Evolutionary conservation across 805 yeast genomes (phyloP).

Genomic region (Hermanozyma aechmeae): DNA sequence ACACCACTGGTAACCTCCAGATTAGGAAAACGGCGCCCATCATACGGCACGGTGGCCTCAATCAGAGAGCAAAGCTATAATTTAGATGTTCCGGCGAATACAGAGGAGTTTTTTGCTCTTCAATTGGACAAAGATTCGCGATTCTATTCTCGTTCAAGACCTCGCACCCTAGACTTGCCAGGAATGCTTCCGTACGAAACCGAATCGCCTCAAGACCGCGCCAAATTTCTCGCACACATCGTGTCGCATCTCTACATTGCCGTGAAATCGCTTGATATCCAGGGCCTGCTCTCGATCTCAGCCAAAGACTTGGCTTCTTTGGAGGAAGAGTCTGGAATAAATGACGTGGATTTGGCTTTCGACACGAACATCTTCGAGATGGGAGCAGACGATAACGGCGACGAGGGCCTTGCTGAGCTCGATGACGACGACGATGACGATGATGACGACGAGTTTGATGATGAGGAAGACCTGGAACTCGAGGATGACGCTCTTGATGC

Average conservation of each 20-base stretch:
- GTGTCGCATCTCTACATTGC: conserved; percentile 74
- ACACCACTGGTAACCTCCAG: too few species aligned
- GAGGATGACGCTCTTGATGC: conserved; percentile 27
- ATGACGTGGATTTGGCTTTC: conserved; percentile 38
- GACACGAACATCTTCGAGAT: conserved; percentile 44
- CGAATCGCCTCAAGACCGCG: conserved; percentile 60
- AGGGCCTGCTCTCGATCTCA: conserved; percentile 58
- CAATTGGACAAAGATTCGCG: conserved; percentile 28
- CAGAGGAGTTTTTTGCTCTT: conserved; percentile 14
- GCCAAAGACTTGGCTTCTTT: conserved; percentile 55
- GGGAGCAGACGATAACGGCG: conserved; percentile 10
- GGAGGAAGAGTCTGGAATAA: conserved; percentile 18
- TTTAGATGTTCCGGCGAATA: conserved; percentile 43
- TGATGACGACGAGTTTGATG: conserved; percentile 29
- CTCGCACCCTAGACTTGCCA: conserved; percentile 33
- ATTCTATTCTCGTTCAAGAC: conserved; percentile 27
- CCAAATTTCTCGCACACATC: conserved; percentile 70
- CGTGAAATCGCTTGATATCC: conserved; percentile 62
- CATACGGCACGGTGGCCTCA: conserved; percentile 20
- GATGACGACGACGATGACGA: conserved; percentile 11
- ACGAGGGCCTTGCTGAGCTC: conserved; percentile 18
- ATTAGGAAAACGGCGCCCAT: too few species aligned
- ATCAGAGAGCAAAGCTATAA: conserved; percentile 30
- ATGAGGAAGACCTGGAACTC: conserved; percentile 35
- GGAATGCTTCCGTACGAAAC: conserved; percentile 62